Conservation (phyloP, 805 yeast species). For the Wickerhamiella shivajii region DNA sequence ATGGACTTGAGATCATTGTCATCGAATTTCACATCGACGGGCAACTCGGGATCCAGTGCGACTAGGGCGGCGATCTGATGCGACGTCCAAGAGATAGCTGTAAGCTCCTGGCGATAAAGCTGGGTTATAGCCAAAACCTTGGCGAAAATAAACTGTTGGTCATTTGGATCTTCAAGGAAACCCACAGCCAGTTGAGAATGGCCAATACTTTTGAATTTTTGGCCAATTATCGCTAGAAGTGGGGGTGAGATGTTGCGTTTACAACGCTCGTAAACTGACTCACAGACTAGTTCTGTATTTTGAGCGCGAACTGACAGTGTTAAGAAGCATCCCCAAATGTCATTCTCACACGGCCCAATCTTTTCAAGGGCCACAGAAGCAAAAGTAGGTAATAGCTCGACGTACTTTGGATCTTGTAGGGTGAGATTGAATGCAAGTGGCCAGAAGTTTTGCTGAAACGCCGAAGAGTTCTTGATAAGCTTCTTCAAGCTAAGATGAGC, state of each 20-base stretch:
- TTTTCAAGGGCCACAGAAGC: neutral
- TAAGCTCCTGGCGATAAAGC: too few relatives aligned
- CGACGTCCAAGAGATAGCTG: too few relatives aligned
- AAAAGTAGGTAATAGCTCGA: neutral
- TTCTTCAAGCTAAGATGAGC: slow-evolving; percentile 13
- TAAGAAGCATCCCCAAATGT: slow-evolving; percentile 18
- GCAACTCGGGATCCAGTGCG: neutral
- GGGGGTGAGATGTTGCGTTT: neutral
- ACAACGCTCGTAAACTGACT: neutral
- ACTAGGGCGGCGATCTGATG: slow-evolving; percentile 5
- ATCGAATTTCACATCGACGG: neutral
- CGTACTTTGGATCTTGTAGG: neutral
- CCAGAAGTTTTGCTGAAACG: slow-evolving; percentile 15
- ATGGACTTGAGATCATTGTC: neutral
- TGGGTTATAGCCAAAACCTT: too few relatives aligned
- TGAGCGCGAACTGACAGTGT: slow-evolving; percentile 10
- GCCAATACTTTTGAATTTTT: neutral
- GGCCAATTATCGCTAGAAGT: neutral
- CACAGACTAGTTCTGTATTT: neutral
- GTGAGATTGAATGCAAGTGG: slow-evolving; percentile 15
- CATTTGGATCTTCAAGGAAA: too few relatives aligned
- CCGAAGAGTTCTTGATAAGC: slow-evolving; percentile 9
- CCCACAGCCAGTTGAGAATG: too few relatives aligned
- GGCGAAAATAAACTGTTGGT: too few relatives aligned
- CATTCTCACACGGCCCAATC: slow-evolving; percentile 1